Percentiles rank a stretch among this genome's conserved stretches.
Conservation (phyloP, 176 grass and related monocot species). For the Rhynchospora pubera region DNA sequence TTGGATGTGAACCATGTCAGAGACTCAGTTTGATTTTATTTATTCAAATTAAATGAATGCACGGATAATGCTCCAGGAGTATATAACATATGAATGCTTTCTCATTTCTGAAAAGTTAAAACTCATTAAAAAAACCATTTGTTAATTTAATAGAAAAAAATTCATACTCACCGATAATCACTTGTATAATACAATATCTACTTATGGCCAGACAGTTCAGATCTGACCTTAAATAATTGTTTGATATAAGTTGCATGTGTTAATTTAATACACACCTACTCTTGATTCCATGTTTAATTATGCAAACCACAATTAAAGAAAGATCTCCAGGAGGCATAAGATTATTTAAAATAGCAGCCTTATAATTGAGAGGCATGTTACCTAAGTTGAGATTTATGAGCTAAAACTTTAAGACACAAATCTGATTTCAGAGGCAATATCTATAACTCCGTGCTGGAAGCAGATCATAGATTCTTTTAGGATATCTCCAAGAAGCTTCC, state of each 20-base stretch:
- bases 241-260: neutral
- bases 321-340: neutral
- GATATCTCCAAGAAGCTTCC: slow-evolving; percentile 23
- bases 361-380: slow-evolving; percentile 28
- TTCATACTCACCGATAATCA: neutral
- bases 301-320: slow-evolving; percentile 2
- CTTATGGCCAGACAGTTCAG: neutral
- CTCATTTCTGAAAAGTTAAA: neutral
- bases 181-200: neutral
- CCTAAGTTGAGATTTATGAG: slow-evolving; percentile 21
- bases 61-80: neutral
- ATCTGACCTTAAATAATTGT: neutral
- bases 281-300: neutral
- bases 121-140: too few relatives aligned
- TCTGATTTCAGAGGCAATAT: slow-evolving; percentile 23
- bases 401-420: slow-evolving; percentile 9
- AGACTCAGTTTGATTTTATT: neutral
- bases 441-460: slow-evolving; percentile 17
- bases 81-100: too few relatives aligned
- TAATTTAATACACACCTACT: neutral
- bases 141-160: too few relatives aligned
- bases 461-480: slow-evolving; percentile 19
- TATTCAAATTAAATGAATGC: neutral
- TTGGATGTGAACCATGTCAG: too few relatives aligned
- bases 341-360: slow-evolving; percentile 1